Conservation (phyloP, 1,284 basidiomycete species). For the Jaminaea rosea region DNA sequence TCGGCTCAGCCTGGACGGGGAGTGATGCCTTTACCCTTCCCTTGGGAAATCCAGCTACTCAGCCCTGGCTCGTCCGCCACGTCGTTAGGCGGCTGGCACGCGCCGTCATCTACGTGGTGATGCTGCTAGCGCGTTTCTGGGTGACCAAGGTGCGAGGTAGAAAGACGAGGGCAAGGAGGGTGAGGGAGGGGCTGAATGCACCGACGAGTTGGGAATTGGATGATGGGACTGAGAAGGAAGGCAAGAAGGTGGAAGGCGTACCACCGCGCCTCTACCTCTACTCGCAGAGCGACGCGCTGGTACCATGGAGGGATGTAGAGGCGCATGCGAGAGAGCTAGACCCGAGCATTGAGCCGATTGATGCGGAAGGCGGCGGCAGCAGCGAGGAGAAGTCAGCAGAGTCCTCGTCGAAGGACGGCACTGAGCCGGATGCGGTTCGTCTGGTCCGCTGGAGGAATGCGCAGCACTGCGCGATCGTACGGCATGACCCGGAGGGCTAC, state of each 20-base stretch:
- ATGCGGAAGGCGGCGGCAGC: constrained; percentile 2
- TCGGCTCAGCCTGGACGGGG: constrained; percentile 18
- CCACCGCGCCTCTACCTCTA: constrained; percentile 37
- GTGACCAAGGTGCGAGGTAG: constrained; percentile 14
- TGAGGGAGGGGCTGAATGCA: constrained; percentile 22
- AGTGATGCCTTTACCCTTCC: constrained; percentile 33
- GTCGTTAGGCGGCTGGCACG: constrained; percentile 13
- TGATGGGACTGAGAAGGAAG: neutral
- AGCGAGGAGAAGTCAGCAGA: constrained; percentile 8
- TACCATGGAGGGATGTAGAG: constrained; percentile 28
- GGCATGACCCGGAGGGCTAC: constrained; percentile 29
- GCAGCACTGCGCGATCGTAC: constrained; percentile 28
- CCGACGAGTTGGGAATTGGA: constrained; percentile 20
- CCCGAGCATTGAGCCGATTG: constrained; percentile 1
- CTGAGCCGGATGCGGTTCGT: constrained; percentile 10
- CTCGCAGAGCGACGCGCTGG: constrained; percentile 28
- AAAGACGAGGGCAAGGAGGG: constrained; percentile 15
- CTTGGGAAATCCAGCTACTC: constrained; percentile 16
- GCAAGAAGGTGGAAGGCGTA: neutral
- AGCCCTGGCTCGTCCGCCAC: constrained; percentile 10
- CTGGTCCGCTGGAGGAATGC: constrained; percentile 29
- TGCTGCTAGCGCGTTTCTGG: constrained; percentile 12
- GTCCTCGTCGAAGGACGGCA: neutral
- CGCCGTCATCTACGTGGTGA: constrained; percentile 15
- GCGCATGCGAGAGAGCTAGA: constrained; percentile 17